Conservation (phyloP, 495 filamentous ascomycete genomes). For the Penicillium flavigenum region DNA sequence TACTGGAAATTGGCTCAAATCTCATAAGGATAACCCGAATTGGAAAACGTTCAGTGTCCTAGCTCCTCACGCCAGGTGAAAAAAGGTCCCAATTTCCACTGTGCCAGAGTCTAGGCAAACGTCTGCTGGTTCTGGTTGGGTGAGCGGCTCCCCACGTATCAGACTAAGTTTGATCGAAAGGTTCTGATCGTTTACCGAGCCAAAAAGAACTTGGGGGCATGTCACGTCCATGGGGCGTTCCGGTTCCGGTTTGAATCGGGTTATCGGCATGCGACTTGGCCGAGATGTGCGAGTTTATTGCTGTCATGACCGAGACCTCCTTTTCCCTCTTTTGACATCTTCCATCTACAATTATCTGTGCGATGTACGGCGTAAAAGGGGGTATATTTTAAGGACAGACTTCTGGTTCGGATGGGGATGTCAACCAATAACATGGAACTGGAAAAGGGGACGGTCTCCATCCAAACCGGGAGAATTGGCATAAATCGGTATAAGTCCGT, state of each 20-base stretch:
- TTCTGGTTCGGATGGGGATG: background rate
- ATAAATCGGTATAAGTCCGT: slow-evolving; percentile 2
- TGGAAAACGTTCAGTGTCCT: slow-evolving; percentile 9
- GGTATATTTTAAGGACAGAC: background rate
- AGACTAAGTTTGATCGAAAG: slow-evolving; percentile 21
- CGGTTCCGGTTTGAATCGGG: slow-evolving; percentile 18
- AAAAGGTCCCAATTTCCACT: background rate
- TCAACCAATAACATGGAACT: background rate
- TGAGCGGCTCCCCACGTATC: slow-evolving; percentile 16
- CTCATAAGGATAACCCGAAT: slow-evolving; percentile 1
- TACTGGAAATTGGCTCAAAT: slow-evolving; percentile 10
- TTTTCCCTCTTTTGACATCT: background rate
- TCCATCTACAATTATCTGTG: background rate
- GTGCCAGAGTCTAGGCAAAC: slow-evolving; percentile 12
- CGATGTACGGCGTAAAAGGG: background rate
- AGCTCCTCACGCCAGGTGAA: background rate
- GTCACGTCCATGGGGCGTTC: background rate
- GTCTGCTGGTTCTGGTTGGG: slow-evolving; percentile 22
- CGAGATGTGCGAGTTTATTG: slow-evolving; percentile 11
- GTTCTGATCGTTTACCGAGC: slow-evolving; percentile 20
- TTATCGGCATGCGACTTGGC: slow-evolving; percentile 22
- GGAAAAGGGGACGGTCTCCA: slow-evolving; percentile 1
- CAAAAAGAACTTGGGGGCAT: background rate
- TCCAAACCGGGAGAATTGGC: slow-evolving; percentile 6
- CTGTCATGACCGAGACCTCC: background rate